phyloP scores from a whole-genome alignment of 805 yeast species.

The Blastobotrys mokoenaii region DNA sequence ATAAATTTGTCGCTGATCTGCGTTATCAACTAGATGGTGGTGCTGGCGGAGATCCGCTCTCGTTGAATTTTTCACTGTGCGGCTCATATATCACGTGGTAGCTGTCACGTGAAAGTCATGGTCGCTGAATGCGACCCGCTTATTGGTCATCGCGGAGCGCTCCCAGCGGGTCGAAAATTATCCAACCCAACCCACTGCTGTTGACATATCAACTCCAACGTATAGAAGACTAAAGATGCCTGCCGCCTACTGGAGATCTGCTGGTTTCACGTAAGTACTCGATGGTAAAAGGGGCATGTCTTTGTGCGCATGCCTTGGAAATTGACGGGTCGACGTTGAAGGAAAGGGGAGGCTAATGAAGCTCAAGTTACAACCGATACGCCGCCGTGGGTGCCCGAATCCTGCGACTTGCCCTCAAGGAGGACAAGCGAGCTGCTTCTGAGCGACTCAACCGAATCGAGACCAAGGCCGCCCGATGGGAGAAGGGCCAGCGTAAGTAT shows the following conservation, averaged over 20 bases:
- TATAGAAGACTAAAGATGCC: conserved; percentile 8
- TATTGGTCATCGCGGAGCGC: too few relatives aligned
- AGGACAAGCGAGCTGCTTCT: conserved; percentile 68
- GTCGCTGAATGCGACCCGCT: too few relatives aligned
- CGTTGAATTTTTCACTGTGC: conserved; percentile 1
- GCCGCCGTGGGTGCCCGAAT: conserved; percentile 85
- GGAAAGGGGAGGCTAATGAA: background rate
- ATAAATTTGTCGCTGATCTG: background rate
- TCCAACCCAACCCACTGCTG: too few relatives aligned
- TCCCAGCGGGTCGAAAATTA: too few relatives aligned
- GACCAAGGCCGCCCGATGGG: conserved; percentile 61
- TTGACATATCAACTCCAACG: too few relatives aligned
- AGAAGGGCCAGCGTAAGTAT: conserved; percentile 45
- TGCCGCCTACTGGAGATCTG: conserved; percentile 32
- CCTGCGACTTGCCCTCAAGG: conserved; percentile 79
- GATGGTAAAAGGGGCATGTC: too few relatives aligned
- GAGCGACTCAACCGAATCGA: conserved; percentile 66
- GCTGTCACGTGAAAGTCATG: too few relatives aligned
- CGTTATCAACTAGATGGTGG: background rate
- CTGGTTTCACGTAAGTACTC: conserved; percentile 28
- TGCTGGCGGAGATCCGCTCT: background rate
- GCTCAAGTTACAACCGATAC: conserved; percentile 67
- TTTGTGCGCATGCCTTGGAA: too few relatives aligned
- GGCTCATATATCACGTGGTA: background rate
- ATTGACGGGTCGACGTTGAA: too few relatives aligned